A percentile compares a stretch with the other conserved stretches of the same genome.
These are phyloP conservation scores for Boletus tomentosulus DNA, from an alignment of 768 basidiomycete species.

Conservation along the genomic window DNA sequence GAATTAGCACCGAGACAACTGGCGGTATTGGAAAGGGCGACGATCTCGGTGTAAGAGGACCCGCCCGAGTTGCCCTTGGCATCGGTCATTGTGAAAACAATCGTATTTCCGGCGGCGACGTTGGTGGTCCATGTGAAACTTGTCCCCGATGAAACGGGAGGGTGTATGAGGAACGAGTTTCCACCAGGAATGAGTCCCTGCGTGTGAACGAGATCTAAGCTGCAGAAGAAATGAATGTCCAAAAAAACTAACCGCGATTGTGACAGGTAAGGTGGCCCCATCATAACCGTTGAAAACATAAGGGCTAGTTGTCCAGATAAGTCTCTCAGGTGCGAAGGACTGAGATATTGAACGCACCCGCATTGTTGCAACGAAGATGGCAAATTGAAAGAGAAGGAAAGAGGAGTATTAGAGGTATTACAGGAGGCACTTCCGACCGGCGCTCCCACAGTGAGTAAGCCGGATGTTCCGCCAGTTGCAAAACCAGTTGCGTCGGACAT, in stretches of 20 bases:
- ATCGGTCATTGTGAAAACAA: constrained; percentile 57
- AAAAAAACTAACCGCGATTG: constrained; percentile 42
- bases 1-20: constrained; percentile 52
- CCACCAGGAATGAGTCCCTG: constrained; percentile 67
- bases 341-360: constrained; percentile 36
- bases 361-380: constrained; percentile 57
- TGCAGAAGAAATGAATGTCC: background rate
- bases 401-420: constrained; percentile 41
- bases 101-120: constrained; percentile 52
- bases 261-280: constrained; percentile 49
- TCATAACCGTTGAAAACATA: constrained; percentile 44
- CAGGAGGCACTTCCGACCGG: constrained; percentile 43
- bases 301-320: constrained; percentile 32
- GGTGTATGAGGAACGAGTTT: constrained; percentile 40
- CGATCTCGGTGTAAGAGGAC: constrained; percentile 47
- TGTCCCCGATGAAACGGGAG: constrained; percentile 31
- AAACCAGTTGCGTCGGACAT: constrained; percentile 76
- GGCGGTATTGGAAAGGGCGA: constrained; percentile 43
- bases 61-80: constrained; percentile 52
- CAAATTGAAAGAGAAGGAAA: constrained; percentile 47
- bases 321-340: background rate
- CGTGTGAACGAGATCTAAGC: background rate
- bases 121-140: constrained; percentile 54
- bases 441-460: constrained; percentile 44
- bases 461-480: constrained; percentile 57